These are phyloP conservation scores for Lasiodiplodia gonubiensis DNA, from an alignment of 2,329 filamentous ascomycete genomes.

Conservation along the genomic window DNA sequence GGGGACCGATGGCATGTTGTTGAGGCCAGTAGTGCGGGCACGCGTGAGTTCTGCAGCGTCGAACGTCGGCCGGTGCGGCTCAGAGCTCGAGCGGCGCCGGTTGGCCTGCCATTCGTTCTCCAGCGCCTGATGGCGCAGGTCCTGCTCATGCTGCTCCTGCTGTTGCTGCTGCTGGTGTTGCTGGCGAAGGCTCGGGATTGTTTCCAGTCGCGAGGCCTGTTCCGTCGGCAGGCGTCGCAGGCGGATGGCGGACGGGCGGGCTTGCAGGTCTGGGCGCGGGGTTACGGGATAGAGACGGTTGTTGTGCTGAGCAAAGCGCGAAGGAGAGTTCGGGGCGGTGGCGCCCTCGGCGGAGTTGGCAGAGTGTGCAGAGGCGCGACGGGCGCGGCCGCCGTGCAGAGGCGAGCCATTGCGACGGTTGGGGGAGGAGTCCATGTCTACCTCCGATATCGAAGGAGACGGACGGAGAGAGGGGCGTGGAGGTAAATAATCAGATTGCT, in stretches of 20 bases:
- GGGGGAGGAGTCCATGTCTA: conserved; percentile 14
- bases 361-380: conserved; percentile 7
- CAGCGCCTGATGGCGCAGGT: background rate
- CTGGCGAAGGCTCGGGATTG: conserved; percentile 19
- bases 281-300: conserved; percentile 17
- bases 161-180: conserved; percentile 14
- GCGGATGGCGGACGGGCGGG: conserved; percentile 17
- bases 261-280: conserved; percentile 13
- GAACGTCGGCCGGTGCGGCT: conserved; percentile 26
- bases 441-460: conserved; percentile 2
- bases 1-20: conserved; percentile 27
- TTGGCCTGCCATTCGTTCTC: conserved; percentile 25
- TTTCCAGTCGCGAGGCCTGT: background rate
- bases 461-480: background rate
- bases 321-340: conserved; percentile 7
- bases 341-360: background rate
- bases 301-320: conserved; percentile 1
- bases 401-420: conserved; percentile 16
- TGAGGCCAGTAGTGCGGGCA: conserved; percentile 14
- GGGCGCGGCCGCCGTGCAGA: conserved; percentile 1
- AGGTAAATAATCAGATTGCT: conserved; percentile 10
- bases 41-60: conserved; percentile 15
- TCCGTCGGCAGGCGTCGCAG: conserved; percentile 17
- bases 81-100: conserved; percentile 28
- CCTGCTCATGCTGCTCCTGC: conserved; percentile 14